Conservation (phyloP, 148 eudicot genomes). For the Hydrangea macrophylla region DNA sequence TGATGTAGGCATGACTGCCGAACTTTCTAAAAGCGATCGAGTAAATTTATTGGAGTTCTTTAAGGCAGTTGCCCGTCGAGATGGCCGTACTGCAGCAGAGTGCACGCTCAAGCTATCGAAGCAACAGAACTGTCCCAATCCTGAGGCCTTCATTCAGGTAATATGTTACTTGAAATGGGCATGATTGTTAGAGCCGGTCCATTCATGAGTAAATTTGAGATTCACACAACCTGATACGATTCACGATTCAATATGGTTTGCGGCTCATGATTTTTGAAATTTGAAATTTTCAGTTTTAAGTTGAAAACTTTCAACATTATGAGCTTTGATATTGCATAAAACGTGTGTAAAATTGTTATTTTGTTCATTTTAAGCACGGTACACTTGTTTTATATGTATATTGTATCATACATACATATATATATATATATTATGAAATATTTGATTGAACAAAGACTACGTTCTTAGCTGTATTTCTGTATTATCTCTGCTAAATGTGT, state of each 20-base stretch:
- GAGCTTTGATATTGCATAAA: not conserved
- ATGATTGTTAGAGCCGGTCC: too few relatives aligned
- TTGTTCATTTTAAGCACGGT: too few relatives aligned
- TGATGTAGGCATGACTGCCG: constrained; percentile 99
- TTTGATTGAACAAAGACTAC: not conserved
- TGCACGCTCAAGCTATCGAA: constrained; percentile 74
- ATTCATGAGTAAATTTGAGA: too few relatives aligned
- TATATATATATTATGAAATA: not conserved
- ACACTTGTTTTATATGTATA: too few relatives aligned
- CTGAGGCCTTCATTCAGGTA: constrained; percentile 83
- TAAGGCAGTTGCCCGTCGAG: constrained; percentile 87
- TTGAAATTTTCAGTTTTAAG: not conserved
- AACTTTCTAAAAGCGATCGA: constrained; percentile 75
- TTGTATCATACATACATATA: too few relatives aligned
- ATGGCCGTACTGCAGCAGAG: constrained; percentile 89
- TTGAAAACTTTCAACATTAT: not conserved
- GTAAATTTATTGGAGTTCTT: constrained; percentile 79
- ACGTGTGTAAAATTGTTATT: too few relatives aligned
- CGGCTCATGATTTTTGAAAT: too few relatives aligned
- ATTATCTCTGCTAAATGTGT: not conserved
- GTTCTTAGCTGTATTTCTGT: not conserved
- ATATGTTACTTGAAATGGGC: not conserved
- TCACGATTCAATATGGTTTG: too few relatives aligned
- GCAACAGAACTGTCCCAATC: constrained; percentile 87
- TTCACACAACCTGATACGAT: too few relatives aligned